Base-by-base conservation (phyloP, 306 rosid species). In the Gleditsia sinensis region DNA sequence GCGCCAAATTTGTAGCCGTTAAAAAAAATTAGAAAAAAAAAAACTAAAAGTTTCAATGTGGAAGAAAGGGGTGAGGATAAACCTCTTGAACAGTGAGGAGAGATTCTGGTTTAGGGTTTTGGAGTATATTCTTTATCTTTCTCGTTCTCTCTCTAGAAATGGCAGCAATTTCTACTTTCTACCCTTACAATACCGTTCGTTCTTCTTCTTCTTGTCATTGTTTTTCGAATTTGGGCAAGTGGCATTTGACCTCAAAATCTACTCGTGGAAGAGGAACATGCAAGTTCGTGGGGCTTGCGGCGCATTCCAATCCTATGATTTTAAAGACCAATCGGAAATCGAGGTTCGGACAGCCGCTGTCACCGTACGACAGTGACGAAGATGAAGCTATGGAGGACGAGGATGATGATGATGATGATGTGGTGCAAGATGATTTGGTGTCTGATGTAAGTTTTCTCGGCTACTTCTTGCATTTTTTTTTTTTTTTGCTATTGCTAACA, bases 221-320 rank as follows among this genome's bases (percentile, higher is more conserved):
- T 50, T 76, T 56, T 28, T 56, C 55, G 13, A 80, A 53, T 60
- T 46, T 62, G 7, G 46, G 4, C 5, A 67, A 5, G 1, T 50
- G 81, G 45, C 79, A 51, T 7, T 76, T 68, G 58, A 12, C 21
- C 59, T 67, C 78, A 1, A 64, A 17, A 21, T 68, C 36, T 62
- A 13, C 24, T 45, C 64, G 69, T 40, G 58, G 76, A 32, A 50
- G 69, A 25, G 37, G 75, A 3, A 6, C 69, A n/a, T 36, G 66
- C 59, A 71, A 82, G 60, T 69, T 88, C 54, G 81, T 83, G 32
- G 86, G 82, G 64, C 74, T 78, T 62, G 89, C 96, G 0, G 84
- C 92, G 7, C 99, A 94, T 84, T 90, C 99, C 75, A 94, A 79
- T 80, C 87, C 92, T 0, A 87, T 45, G 20, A 78, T 94, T 80